phyloP scores from a whole-genome alignment of 2,329 filamentous ascomycete species.

The Claviceps sp. region DNA sequence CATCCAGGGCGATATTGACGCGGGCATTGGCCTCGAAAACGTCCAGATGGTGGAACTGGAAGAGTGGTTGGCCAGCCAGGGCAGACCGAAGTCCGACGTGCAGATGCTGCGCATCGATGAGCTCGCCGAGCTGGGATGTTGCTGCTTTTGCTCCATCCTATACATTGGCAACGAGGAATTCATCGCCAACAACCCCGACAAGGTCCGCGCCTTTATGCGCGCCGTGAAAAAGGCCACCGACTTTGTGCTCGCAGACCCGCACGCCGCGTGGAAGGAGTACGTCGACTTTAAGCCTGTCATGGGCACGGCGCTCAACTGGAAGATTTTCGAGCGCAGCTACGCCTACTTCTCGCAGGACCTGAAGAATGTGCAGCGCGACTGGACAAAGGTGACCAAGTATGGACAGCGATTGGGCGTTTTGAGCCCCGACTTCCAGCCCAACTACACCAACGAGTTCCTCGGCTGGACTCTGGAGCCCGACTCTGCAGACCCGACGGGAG shows the following conservation, averaged over 20 bases:
- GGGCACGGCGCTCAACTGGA: slow-evolving; percentile 54
- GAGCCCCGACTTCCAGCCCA: slow-evolving; percentile 48
- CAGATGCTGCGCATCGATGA: slow-evolving; percentile 74
- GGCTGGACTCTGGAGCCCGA: slow-evolving; percentile 52
- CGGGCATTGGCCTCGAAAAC: slow-evolving; percentile 65
- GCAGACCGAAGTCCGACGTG: slow-evolving; percentile 51
- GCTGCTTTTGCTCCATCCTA: slow-evolving; percentile 72
- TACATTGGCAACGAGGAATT: slow-evolving; percentile 70
- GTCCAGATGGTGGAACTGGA: slow-evolving; percentile 75
- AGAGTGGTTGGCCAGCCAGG: slow-evolving; percentile 55
- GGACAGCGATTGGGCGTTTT: slow-evolving; percentile 61
- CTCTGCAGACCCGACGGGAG: slow-evolving; percentile 52
- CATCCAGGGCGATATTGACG: slow-evolving; percentile 58
- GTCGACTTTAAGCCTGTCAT: slow-evolving; percentile 60
- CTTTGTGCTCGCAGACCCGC: slow-evolving; percentile 51
- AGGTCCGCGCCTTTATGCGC: slow-evolving; percentile 53
- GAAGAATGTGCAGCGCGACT: slow-evolving; percentile 63
- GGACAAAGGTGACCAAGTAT: slow-evolving; percentile 65
- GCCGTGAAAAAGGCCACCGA: slow-evolving; percentile 66
- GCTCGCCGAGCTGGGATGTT: slow-evolving; percentile 66
- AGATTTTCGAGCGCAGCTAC: slow-evolving; percentile 69
- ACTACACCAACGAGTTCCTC: slow-evolving; percentile 63
- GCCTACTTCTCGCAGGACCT: slow-evolving; percentile 64
- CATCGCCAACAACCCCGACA: slow-evolving; percentile 49
- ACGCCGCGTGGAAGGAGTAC: slow-evolving; percentile 53